A percentile compares a stretch with the other conserved stretches of the same genome.
Conservation (phyloP, 345 rosid species). For the Anastatica hierochuntica region DNA sequence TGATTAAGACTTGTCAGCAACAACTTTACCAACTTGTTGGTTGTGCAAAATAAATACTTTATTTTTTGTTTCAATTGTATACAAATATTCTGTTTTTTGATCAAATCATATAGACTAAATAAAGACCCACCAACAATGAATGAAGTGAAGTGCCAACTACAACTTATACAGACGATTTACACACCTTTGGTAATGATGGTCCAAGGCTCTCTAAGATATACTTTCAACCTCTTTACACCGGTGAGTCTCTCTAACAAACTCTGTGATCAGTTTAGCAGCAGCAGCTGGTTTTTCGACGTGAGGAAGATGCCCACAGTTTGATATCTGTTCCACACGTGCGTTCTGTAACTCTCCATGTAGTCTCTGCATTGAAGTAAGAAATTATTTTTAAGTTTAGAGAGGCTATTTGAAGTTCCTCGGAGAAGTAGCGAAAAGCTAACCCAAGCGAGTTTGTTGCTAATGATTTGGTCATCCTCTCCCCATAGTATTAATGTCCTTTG, state of each 20-base stretch:
- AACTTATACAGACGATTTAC: not conserved
- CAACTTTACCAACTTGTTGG: slow-evolving; percentile 6
- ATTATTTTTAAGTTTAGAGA: not conserved
- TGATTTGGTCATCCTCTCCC: slow-evolving; percentile 84
- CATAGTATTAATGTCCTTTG: slow-evolving; percentile 75
- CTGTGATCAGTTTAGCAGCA: slow-evolving; percentile 47
- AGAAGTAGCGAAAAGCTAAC: slow-evolving; percentile 28
- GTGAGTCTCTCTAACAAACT: slow-evolving; percentile 44
- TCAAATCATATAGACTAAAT: slow-evolving; percentile 1
- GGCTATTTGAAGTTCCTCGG: not conserved
- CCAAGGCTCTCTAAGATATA: slow-evolving; percentile 15
- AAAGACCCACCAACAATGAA: slow-evolving; percentile 10
- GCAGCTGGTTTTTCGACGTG: slow-evolving; percentile 68
- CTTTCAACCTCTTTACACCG: slow-evolving; percentile 18
- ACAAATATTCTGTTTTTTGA: not conserved
- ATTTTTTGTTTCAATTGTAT: not conserved
- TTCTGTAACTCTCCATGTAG: slow-evolving; percentile 56
- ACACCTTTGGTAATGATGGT: not conserved
- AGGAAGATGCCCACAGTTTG: slow-evolving; percentile 85
- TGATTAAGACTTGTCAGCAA: slow-evolving; percentile 16
- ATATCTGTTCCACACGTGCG: slow-evolving; percentile 54
- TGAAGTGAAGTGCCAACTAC: slow-evolving; percentile 20
- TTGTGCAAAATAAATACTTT: not conserved
- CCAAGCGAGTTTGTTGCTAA: slow-evolving; percentile 68
- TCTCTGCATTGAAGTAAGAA: slow-evolving; percentile 40